Evolutionary conservation across 306 rosid species (phyloP).

Genomic region (Potentilla sterilis): DNA sequence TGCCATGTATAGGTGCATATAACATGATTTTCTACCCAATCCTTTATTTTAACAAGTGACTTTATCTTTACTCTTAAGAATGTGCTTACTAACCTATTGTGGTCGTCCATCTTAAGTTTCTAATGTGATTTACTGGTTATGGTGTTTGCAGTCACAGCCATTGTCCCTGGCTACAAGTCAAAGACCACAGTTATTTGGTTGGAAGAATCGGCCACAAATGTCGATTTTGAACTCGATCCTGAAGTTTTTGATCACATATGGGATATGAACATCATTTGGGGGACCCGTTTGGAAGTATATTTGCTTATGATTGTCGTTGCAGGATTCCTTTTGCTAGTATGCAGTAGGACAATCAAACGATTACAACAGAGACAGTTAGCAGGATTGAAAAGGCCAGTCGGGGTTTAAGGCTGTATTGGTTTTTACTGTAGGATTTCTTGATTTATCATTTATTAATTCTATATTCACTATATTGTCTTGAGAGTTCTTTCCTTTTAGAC

Average conservation of each 20-base stretch:
- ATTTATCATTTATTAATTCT: conserved; percentile 16
- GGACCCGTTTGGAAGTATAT: conserved; percentile 48
- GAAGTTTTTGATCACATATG: conserved; percentile 36
- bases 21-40: neutral
- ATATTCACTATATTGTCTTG: conserved; percentile 24
- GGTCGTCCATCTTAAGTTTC: conserved; percentile 6
- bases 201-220: conserved; percentile 55
- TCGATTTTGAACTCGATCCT: conserved; percentile 87
- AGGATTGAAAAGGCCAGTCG: conserved; percentile 45
- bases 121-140: conserved; percentile 23
- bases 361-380: conserved; percentile 45
- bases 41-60: neutral
- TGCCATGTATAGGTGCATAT: neutral
- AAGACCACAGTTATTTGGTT: conserved; percentile 74
- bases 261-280: conserved; percentile 45
- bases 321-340: conserved; percentile 60
- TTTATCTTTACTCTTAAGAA: neutral
- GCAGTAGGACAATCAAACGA: conserved; percentile 40
- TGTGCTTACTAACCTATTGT: neutral
- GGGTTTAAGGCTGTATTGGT: conserved; percentile 28
- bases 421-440: conserved; percentile 14
- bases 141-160: conserved; percentile 63
- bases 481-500: neutral
- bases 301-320: conserved; percentile 44
- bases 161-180: conserved; percentile 68